Conservation (phyloP, 2,329 filamentous ascomycete genomes). For the Paecilomyces niveus region DNA sequence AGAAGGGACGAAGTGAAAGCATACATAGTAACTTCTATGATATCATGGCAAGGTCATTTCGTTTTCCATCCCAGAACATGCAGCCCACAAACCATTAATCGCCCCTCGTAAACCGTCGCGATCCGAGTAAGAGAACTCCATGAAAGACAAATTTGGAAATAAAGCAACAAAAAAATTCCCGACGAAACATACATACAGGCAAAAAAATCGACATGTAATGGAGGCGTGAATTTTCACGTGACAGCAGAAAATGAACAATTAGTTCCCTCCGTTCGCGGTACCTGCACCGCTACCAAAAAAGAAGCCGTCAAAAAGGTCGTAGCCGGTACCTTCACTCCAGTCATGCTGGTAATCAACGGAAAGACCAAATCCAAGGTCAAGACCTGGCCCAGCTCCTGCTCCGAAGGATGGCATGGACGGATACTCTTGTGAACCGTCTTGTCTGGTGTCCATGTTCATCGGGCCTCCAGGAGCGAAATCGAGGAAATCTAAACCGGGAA, state of each 20-base stretch:
- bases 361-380: conserved; percentile 40
- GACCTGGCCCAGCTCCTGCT: conserved; percentile 27
- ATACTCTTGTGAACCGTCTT: conserved; percentile 23
- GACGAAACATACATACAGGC: background rate
- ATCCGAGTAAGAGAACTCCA: background rate
- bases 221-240: background rate
- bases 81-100: background rate
- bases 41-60: background rate
- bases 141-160: background rate
- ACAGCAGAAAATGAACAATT: background rate
- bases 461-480: conserved; percentile 40
- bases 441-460: conserved; percentile 16
- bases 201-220: background rate
- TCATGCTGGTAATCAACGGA: conserved; percentile 41
- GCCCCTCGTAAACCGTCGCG: background rate
- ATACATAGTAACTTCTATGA: background rate
- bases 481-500: conserved; percentile 49
- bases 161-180: background rate
- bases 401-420: conserved; percentile 23
- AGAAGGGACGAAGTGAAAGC: background rate
- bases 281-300: conserved; percentile 44
- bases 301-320: conserved; percentile 49
- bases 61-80: background rate
- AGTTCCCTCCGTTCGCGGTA: conserved; percentile 12
- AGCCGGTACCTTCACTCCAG: conserved; percentile 41